Evolutionary conservation across 2,329 filamentous ascomycete species (phyloP).

Genomic region (Achaetomium macrosporum): DNA sequence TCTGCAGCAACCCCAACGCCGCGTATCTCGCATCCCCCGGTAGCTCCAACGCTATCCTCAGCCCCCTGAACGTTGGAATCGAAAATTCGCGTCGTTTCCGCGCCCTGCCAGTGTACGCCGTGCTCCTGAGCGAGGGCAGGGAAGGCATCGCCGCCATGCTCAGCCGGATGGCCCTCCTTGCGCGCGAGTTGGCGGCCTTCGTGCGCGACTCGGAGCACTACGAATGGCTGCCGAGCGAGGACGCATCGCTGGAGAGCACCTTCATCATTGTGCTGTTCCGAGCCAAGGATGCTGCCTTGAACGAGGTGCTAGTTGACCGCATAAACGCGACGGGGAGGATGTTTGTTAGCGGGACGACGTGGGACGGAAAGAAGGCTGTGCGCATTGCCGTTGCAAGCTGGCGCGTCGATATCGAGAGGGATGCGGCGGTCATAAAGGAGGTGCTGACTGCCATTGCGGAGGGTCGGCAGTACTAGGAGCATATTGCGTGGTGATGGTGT

Average conservation of each 20-base stretch:
- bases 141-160: constrained; percentile 65
- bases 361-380: constrained; percentile 67
- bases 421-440: constrained; percentile 57
- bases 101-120: constrained; percentile 82
- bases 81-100: constrained; percentile 91
- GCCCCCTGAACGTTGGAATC: constrained; percentile 77
- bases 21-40: constrained; percentile 58
- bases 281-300: constrained; percentile 59
- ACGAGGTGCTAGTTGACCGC: constrained; percentile 57
- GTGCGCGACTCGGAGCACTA: constrained; percentile 57
- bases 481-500: neutral
- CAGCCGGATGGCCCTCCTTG: constrained; percentile 63
- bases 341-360: constrained; percentile 77
- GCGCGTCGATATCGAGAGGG: constrained; percentile 64
- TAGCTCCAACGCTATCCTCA: constrained; percentile 51
- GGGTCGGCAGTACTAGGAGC: neutral
- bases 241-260: constrained; percentile 42
- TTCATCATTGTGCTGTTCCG: constrained; percentile 71
- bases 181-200: constrained; percentile 60
- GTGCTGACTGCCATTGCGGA: constrained; percentile 37
- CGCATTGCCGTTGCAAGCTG: constrained; percentile 86
- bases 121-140: constrained; percentile 66
- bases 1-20: constrained; percentile 81
- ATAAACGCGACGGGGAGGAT: constrained; percentile 72
- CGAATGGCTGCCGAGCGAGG: constrained; percentile 54